Percentiles rank a stretch among this genome's conserved stretches.
phyloP scores from a whole-genome alignment of 768 basidiomycete genomes.

The Mycena epipterygia region DNA sequence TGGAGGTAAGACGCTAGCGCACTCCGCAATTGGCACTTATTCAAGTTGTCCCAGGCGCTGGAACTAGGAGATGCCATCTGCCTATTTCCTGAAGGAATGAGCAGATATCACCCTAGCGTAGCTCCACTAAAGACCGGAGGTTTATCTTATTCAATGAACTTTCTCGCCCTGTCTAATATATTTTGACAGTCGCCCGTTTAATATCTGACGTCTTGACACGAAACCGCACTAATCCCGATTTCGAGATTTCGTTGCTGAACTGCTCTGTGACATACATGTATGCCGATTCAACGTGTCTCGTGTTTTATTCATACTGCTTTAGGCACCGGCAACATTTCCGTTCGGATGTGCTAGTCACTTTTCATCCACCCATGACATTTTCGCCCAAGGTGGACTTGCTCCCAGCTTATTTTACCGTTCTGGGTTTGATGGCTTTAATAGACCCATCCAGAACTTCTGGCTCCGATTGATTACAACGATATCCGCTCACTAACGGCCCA shows the following conservation, averaged over 20 bases:
- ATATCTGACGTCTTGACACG: conserved; percentile 83
- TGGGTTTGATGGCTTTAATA: conserved; percentile 41
- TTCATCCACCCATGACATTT: conserved; percentile 78
- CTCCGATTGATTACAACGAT: conserved; percentile 71
- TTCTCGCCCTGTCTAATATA: conserved; percentile 12
- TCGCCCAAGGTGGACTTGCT: conserved; percentile 64
- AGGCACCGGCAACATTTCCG: conserved; percentile 92
- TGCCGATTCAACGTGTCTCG: conserved; percentile 17
- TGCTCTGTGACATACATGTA: conserved; percentile 90
- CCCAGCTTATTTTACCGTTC: conserved; percentile 1
- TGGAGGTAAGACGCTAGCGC: conserved; percentile 60
- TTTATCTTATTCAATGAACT: conserved; percentile 40
- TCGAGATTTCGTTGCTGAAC: conserved; percentile 79
- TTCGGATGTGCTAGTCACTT: conserved; percentile 89
- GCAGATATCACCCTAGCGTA: conserved; percentile 87
- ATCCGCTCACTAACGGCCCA: conserved; percentile 72
- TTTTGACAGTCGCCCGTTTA: conserved; percentile 76
- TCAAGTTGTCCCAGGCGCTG: conserved; percentile 68
- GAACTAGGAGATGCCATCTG: conserved; percentile 85
- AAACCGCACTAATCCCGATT: conserved; percentile 75
- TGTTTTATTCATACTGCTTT: conserved; percentile 15
- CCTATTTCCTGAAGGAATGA: conserved; percentile 90
- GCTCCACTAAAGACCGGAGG: conserved; percentile 92
- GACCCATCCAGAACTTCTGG: conserved; percentile 80
- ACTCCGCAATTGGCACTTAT: conserved; percentile 22